A percentile compares a stretch with the other conserved stretches of the same genome.
Evolutionary conservation across 768 basidiomycete species (phyloP).

Genomic region (Boletus pseudo-olivaceus): DNA sequence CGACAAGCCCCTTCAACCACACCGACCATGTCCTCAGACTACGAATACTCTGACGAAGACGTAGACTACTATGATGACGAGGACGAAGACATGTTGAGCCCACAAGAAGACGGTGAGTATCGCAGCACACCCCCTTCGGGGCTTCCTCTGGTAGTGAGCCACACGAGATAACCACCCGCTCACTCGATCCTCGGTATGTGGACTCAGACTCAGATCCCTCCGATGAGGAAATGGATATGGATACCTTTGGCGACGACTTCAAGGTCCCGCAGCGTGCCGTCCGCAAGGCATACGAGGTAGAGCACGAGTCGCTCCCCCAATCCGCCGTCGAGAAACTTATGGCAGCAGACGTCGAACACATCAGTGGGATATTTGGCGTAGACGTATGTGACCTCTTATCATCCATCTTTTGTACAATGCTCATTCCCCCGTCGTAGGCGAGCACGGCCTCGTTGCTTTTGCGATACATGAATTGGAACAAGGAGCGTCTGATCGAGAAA

Average conservation of each 20-base stretch:
- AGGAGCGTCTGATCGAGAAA: slow-evolving; percentile 91
- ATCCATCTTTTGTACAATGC: background rate
- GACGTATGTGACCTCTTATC: slow-evolving; percentile 56
- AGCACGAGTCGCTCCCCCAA: slow-evolving; percentile 75
- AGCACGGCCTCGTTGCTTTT: slow-evolving; percentile 75
- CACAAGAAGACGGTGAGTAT: slow-evolving; percentile 53
- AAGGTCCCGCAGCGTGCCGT: slow-evolving; percentile 52
- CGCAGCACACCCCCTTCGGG: slow-evolving; percentile 1
- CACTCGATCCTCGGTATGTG: slow-evolving; percentile 16
- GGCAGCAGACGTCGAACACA: slow-evolving; percentile 76
- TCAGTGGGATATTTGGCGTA: slow-evolving; percentile 82
- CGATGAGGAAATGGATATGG: slow-evolving; percentile 71
- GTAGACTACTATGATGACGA: slow-evolving; percentile 66
- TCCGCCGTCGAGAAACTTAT: slow-evolving; percentile 74
- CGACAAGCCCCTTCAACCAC: slow-evolving; percentile 10
- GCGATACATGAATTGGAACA: slow-evolving; percentile 89
- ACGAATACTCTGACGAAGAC: slow-evolving; percentile 69
- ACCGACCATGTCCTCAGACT: slow-evolving; percentile 57
- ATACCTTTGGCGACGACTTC: slow-evolving; percentile 61
- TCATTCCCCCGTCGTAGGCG: slow-evolving; percentile 38
- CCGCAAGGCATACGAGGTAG: slow-evolving; percentile 78
- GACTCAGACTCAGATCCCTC: slow-evolving; percentile 38
- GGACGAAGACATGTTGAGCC: slow-evolving; percentile 62
- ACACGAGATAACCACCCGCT: slow-evolving; percentile 13
- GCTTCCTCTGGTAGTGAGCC: slow-evolving; percentile 20